A percentile compares a stretch with the other conserved stretches of the same genome.
phyloP scores from a whole-genome alignment of 2,329 filamentous ascomycete genomes.

The Huntiella omanensis region DNA sequence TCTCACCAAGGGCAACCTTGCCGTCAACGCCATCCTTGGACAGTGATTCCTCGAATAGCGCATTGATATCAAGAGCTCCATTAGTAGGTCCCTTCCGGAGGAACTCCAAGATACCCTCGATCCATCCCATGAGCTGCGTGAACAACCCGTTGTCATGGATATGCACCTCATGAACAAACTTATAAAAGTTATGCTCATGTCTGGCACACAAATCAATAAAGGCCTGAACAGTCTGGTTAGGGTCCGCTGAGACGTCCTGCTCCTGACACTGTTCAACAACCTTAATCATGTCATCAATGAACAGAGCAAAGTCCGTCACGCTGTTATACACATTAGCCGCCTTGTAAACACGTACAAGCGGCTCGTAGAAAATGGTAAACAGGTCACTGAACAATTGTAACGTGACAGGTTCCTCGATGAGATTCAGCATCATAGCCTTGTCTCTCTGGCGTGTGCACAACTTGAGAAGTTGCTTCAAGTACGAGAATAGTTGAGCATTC shows the following conservation, averaged over 20 bases:
- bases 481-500: constrained; percentile 80
- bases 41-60: constrained; percentile 65
- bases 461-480: constrained; percentile 88
- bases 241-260: constrained; percentile 77
- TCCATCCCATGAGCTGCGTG: constrained; percentile 89
- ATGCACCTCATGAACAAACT: constrained; percentile 96
- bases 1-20: constrained; percentile 54
- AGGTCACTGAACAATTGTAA: constrained; percentile 89
- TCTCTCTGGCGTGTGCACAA: constrained; percentile 79
- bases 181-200: constrained; percentile 95
- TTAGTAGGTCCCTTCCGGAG: constrained; percentile 69
- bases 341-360: constrained; percentile 91
- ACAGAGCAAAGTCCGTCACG: constrained; percentile 87
- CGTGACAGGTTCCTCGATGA: constrained; percentile 94
- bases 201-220: constrained; percentile 94
- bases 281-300: constrained; percentile 80
- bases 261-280: constrained; percentile 49
- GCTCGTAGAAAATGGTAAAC: constrained; percentile 98
- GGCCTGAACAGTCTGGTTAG: constrained; percentile 92
- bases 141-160: constrained; percentile 93
- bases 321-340: constrained; percentile 96
- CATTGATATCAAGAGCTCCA: constrained; percentile 85
- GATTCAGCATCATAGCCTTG: constrained; percentile 89
- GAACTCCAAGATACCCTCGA: constrained; percentile 89
- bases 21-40: constrained; percentile 50